phyloP scores from a whole-genome alignment of 2,329 filamentous ascomycete genomes.

The Neocucurbitaria cava region DNA sequence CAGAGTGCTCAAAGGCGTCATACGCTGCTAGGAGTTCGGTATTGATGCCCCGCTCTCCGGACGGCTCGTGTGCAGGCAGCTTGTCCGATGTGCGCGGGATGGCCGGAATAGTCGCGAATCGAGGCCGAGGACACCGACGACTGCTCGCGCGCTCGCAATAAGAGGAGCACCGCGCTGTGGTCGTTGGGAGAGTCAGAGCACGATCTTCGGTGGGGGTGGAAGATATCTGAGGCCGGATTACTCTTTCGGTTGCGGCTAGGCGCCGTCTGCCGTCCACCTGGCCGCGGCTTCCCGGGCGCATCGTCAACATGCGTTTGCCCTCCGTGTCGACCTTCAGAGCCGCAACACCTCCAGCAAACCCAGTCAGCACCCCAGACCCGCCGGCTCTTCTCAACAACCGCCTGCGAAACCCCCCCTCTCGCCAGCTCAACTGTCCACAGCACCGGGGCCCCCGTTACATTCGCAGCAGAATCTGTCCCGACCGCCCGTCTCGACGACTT shows the following conservation, averaged over 20 bases:
- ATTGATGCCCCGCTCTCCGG: conserved; percentile 15
- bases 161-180: neutral
- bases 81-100: conserved; percentile 8
- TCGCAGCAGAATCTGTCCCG: conserved; percentile 17
- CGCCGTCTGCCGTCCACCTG: no score
- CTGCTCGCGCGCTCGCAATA: neutral
- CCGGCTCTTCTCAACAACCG: conserved; percentile 1
- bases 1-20: conserved; percentile 25
- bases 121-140: neutral
- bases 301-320: neutral
- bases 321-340: neutral
- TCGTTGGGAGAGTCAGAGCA: conserved; percentile 13
- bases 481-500: conserved; percentile 14
- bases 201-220: conserved; percentile 17
- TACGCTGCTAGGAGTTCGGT: conserved; percentile 9
- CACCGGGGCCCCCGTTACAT: conserved; percentile 1
- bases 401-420: conserved; percentile 2
- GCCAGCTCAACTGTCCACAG: neutral
- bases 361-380: neutral
- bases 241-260: neutral
- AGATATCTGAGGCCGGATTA: conserved; percentile 1
- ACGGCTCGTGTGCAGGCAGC: conserved; percentile 2
- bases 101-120: conserved; percentile 4
- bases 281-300: conserved; percentile 1
- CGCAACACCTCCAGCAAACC: neutral